phyloP scores from a whole-genome alignment of 345 rosid species.

The Aurinia saxatilis region DNA sequence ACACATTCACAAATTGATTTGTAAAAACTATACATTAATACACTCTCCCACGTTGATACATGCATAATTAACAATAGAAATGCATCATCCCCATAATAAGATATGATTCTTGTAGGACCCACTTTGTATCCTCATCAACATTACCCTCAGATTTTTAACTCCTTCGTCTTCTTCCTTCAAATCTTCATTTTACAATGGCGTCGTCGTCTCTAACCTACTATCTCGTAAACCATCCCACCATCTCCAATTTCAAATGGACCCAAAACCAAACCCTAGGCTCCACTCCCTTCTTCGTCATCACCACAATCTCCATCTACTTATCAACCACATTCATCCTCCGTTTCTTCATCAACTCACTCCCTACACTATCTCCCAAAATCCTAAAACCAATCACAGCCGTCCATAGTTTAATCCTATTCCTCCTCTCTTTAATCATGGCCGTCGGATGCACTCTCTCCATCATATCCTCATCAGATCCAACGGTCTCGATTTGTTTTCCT shows the following conservation, averaged over 20 bases:
- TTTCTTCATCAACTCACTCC: slow-evolving; percentile 17
- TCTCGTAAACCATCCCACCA: slow-evolving; percentile 56
- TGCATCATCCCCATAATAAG: no score
- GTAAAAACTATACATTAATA: no score
- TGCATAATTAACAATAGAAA: no score
- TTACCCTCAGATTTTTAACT: no score
- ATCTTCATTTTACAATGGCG: no score
- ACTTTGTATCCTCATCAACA: no score
- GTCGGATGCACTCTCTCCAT: slow-evolving; percentile 56
- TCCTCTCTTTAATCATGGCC: slow-evolving; percentile 66
- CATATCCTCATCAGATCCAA: slow-evolving; percentile 4
- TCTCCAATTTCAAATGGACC: slow-evolving; percentile 53
- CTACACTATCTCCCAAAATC: slow-evolving; percentile 29
- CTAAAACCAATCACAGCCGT: slow-evolving; percentile 66
- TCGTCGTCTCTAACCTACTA: slow-evolving; percentile 26
- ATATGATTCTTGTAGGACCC: no score
- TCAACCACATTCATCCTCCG: slow-evolving; percentile 44
- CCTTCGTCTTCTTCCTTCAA: no score
- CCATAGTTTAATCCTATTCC: slow-evolving; percentile 58
- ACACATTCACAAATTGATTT: no score
- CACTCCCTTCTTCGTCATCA: slow-evolving; percentile 39
- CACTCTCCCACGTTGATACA: no score
- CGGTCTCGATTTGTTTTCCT: slow-evolving; percentile 44
- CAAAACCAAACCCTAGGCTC: slow-evolving; percentile 52
- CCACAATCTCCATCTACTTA: slow-evolving; percentile 45